phyloP scores from a whole-genome alignment of 2,329 filamentous ascomycete species.

The Triangularia setosa region DNA sequence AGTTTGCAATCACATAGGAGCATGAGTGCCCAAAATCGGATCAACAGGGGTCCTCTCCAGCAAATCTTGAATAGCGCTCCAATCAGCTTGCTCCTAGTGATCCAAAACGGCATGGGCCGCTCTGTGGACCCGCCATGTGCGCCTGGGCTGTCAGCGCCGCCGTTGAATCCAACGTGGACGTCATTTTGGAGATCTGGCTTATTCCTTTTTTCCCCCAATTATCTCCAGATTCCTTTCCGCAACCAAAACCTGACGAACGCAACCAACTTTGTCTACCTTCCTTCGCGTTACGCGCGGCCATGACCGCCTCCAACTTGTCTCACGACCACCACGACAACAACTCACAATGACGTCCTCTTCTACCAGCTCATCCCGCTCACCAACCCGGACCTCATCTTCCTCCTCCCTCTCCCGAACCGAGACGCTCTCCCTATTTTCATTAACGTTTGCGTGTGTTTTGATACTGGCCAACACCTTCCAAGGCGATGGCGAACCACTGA shows the following conservation, averaged over 20 bases:
- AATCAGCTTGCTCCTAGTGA: background rate
- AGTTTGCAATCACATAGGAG: background rate
- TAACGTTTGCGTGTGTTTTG: slow-evolving; percentile 66
- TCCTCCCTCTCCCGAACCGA: slow-evolving; percentile 48
- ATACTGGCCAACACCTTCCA: slow-evolving; percentile 78
- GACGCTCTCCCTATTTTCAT: slow-evolving; percentile 52
- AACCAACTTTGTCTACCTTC: background rate
- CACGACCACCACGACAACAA: background rate
- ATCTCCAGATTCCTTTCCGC: background rate
- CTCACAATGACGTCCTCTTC: background rate
- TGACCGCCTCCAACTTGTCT: background rate
- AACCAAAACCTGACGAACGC: background rate
- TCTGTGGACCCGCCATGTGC: background rate
- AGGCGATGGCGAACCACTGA: slow-evolving; percentile 81
- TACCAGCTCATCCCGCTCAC: background rate
- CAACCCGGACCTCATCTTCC: background rate
- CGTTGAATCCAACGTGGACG: background rate
- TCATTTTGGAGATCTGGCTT: background rate
- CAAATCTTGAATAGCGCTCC: background rate
- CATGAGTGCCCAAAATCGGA: background rate
- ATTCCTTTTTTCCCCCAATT: background rate
- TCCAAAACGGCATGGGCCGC: background rate
- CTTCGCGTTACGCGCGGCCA: background rate
- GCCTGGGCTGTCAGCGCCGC: background rate
- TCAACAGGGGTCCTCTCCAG: background rate